These are phyloP conservation scores for Roridomyces roridus DNA, from an alignment of 768 basidiomycete species.

Conservation along the genomic window DNA sequence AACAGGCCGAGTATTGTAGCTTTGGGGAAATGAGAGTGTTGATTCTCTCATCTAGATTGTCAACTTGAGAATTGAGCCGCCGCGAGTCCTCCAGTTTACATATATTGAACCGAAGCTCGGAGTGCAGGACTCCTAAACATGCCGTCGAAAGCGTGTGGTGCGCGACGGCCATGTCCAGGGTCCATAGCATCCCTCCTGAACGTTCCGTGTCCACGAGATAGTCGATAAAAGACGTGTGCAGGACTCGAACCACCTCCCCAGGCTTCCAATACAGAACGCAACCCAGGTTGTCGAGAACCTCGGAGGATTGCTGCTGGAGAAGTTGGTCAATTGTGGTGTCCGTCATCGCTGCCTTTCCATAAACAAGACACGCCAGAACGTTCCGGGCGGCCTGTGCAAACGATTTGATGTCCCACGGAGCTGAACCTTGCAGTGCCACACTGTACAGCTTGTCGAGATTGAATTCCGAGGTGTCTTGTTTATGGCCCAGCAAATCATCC, in stretches of 20 bases:
- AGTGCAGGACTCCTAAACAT: constrained; percentile 10
- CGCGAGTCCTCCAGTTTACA: constrained; percentile 8
- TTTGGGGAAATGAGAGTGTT: not conserved
- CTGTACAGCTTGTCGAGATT: no score
- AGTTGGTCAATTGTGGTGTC: not conserved
- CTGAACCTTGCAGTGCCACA: not conserved
- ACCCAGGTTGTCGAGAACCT: no score
- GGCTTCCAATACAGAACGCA: no score
- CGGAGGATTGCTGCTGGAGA: not conserved
- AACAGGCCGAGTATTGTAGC: no score
- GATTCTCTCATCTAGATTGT: not conserved
- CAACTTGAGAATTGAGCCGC: not conserved
- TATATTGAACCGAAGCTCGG: constrained; percentile 18
- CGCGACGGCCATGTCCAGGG: not conserved
- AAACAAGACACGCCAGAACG: not conserved
- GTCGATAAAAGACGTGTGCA: no score
- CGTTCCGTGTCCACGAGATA: not conserved
- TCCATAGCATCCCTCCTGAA: not conserved
- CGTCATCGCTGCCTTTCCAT: not conserved
- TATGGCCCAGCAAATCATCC: not conserved
- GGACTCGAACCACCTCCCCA: no score
- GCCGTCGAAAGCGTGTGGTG: constrained; percentile 5
- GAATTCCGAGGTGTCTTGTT: not conserved
- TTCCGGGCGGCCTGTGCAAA: not conserved
- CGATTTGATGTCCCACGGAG: not conserved